These are phyloP conservation scores for Penicillium pulvis DNA, from an alignment of 495 filamentous ascomycete species.

Conservation along the genomic window DNA sequence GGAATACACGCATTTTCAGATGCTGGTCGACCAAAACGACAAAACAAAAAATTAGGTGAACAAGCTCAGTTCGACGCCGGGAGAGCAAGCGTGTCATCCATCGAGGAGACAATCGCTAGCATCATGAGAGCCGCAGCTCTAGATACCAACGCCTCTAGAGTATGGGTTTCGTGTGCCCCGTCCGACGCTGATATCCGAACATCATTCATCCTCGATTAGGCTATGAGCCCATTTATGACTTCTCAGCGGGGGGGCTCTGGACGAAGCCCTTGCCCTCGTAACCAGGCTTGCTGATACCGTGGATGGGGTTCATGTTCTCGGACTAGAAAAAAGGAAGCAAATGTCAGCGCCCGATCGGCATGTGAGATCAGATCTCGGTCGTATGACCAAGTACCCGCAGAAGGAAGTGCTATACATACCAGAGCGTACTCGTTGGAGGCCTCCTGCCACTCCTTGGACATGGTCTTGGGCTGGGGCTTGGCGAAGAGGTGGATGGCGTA, in stretches of 20 bases:
- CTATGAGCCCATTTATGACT: slow-evolving; percentile 34
- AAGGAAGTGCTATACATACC: slow-evolving; percentile 52
- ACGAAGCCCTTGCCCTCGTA: slow-evolving; percentile 82
- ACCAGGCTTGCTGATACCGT: slow-evolving; percentile 76
- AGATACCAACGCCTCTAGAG: not conserved
- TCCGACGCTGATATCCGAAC: slow-evolving; percentile 19
- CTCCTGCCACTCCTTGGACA: slow-evolving; percentile 96
- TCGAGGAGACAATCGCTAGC: slow-evolving; percentile 19
- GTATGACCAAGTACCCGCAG: not conserved
- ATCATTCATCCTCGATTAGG: slow-evolving; percentile 30
- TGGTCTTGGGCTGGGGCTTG: slow-evolving; percentile 73
- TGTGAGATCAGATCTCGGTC: not conserved
- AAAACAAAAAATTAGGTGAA: slow-evolving; percentile 37
- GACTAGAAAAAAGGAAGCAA: slow-evolving; percentile 47
- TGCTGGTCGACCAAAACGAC: slow-evolving; percentile 38
- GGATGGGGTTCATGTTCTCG: slow-evolving; percentile 86
- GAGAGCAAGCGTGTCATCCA: slow-evolving; percentile 12
- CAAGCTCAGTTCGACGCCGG: slow-evolving; percentile 15
- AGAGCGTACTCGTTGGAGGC: slow-evolving; percentile 86
- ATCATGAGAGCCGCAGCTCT: slow-evolving; percentile 18
- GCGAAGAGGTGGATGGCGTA: slow-evolving; percentile 63
- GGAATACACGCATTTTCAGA: slow-evolving; percentile 49
- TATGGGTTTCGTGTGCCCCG: slow-evolving; percentile 10
- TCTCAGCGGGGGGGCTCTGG: slow-evolving; percentile 62
- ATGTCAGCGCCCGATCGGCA: slow-evolving; percentile 18